Evolutionary conservation across 2,329 filamentous ascomycete genomes (phyloP).

Genomic region (Ophiocordyceps camponoti-leonardi): DNA sequence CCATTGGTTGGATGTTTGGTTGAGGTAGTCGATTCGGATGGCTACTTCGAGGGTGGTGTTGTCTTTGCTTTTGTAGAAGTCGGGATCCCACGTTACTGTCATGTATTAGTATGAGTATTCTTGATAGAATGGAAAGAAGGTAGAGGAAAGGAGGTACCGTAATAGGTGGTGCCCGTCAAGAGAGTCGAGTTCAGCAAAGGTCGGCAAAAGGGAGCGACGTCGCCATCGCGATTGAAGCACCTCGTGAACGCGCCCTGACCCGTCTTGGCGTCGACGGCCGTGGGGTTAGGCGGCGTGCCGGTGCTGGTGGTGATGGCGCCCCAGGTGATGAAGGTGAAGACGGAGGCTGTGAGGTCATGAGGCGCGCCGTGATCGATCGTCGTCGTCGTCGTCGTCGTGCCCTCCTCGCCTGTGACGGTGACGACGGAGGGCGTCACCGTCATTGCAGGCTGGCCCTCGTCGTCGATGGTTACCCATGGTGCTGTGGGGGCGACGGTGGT

Average conservation of each 20-base stretch:
- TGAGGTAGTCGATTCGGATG: conserved; percentile 23
- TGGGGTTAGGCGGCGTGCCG: conserved; percentile 25
- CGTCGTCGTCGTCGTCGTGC: too few relatives aligned
- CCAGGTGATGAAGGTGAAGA: conserved; percentile 19
- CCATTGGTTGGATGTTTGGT: conserved; percentile 18
- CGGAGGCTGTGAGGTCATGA: conserved; percentile 27
- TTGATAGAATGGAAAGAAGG: background rate
- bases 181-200: conserved; percentile 26
- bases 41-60: conserved; percentile 15
- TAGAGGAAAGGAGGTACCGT: conserved; percentile 19
- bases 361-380: conserved; percentile 21
- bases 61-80: conserved; percentile 24
- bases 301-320: conserved; percentile 22
- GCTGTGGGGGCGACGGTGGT: conserved; percentile 11
- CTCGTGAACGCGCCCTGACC: conserved; percentile 30
- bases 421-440: conserved; percentile 32
- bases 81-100: conserved; percentile 39
- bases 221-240: conserved; percentile 24
- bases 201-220: conserved; percentile 32
- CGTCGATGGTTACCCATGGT: conserved; percentile 34
- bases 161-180: conserved; percentile 29
- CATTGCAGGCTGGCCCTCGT: conserved; percentile 22
- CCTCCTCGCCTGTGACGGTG: conserved; percentile 28
- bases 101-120: too few relatives aligned
- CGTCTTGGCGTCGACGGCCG: conserved; percentile 18